Percentiles rank a stretch among this genome's conserved stretches.
Evolutionary conservation across 1,284 basidiomycete genomes (phyloP).

Genomic region (Heterobasidion occidentale): DNA sequence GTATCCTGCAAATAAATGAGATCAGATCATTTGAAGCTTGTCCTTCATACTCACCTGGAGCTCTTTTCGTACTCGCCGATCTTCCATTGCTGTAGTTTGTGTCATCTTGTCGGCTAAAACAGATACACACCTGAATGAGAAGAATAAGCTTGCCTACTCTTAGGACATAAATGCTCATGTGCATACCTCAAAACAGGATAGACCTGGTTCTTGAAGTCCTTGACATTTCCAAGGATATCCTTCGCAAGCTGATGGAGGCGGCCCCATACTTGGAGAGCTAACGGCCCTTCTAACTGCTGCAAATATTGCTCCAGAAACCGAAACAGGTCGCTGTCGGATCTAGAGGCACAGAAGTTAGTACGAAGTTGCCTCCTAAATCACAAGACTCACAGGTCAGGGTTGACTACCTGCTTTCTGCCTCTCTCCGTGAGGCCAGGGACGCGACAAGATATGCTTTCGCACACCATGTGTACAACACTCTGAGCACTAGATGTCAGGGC

Average conservation of each 20-base stretch:
- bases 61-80: slow-evolving; percentile 83
- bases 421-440: slow-evolving; percentile 46
- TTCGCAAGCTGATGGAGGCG: slow-evolving; percentile 75
- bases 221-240: slow-evolving; percentile 59
- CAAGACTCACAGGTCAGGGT: slow-evolving; percentile 55
- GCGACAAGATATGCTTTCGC: slow-evolving; percentile 69
- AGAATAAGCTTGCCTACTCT: slow-evolving; percentile 8
- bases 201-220: slow-evolving; percentile 62
- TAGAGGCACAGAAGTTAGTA: slow-evolving; percentile 20
- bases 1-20: slow-evolving; percentile 49
- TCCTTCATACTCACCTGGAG: slow-evolving; percentile 53
- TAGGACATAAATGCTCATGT: background rate
- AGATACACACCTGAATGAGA: slow-evolving; percentile 59
- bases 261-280: slow-evolving; percentile 89
- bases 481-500: slow-evolving; percentile 81
- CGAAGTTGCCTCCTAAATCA: background rate
- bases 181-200: slow-evolving; percentile 70
- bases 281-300: slow-evolving; percentile 76
- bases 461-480: slow-evolving; percentile 84
- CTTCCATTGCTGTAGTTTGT: slow-evolving; percentile 85
- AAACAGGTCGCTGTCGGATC: slow-evolving; percentile 65
- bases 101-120: slow-evolving; percentile 80
- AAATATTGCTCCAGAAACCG: slow-evolving; percentile 88
- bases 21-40: background rate
- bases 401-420: slow-evolving; percentile 47